Base-by-base conservation (phyloP, 345 rosid species). In the Gossypium stocksii region DNA sequence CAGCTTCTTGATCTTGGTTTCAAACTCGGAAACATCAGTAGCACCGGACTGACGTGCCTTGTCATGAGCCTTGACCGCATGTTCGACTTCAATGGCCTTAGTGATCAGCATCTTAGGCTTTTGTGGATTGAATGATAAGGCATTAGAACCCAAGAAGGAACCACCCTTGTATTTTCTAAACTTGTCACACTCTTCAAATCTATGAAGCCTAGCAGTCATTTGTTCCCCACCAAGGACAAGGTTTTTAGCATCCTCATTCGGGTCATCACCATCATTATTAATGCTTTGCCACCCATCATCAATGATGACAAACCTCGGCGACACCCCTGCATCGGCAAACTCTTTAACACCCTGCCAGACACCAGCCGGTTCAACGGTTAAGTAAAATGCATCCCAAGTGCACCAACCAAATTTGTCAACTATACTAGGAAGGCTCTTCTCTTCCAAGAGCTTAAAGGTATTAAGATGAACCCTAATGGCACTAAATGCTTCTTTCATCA, bases 321-420 rank as follows among this genome's bases (percentile, higher is more conserved):
- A 70, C 9, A 86, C 71, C 3, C 98, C 98, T 1, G 88, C 94
- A 3, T 88, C 87, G 2, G 66, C 70, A 58, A 90, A 88, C 34
- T 94, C 94, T 49, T 88, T 86, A 68, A 92, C 86, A 9, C 97
- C 97, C 19, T 82, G 85, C 93, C 97, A 92, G 17, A 87, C 77
- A 4, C 92, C 91, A 11, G 83, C 81, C 0, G 98, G 98, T 70
- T 92, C 92, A 14, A 94, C 97, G 0, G 93, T 89, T 22, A 94
- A 84, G 81, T 90, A 94, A 68, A 91, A 88, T 7, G 97, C 93
- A 79, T 94, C 97, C 98, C 97, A 94, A 54, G 98, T 94, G 81
- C 98, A 94, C 97, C 97, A 92, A 29, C 98, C 98, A 45, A 94
- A 94, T 83, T 92, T 92, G 68, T 92, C 85, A 10, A 83, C 77